Base-by-base conservation (phyloP, 495 filamentous ascomycete species). In the Penicillium nucicola region DNA sequence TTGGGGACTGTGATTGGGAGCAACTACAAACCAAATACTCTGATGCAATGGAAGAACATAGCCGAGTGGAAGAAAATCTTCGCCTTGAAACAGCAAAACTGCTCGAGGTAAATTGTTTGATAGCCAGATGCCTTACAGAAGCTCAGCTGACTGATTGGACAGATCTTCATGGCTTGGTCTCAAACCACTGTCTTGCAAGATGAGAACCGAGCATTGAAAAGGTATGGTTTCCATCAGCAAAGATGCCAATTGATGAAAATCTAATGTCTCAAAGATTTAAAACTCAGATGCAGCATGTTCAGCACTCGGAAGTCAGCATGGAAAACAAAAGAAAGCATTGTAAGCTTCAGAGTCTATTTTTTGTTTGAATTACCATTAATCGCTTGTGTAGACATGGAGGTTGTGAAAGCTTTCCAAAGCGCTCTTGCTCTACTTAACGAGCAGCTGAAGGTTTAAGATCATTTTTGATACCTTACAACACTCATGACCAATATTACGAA, bases 401-500 rank as follows among this genome's bases (percentile, higher is more conserved):
- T 93, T 34, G 87, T 93, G 9, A 79, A 82, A 56, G 89, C 89
- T 23, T 93, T 93, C 60, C 81, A 92, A 61, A 89, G 77, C 64
- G 89, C 89, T 40, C 69, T 92, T 19, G 81, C 84, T 6, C 77
- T 92, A 19, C 70, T 92, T 25, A 75, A 76, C 42, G 64, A 65
- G 18, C 65, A 68, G 28, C 31, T 68, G 17, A 67, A 56, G 41
- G 34, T 35, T 48, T 69, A 44, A 50, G 17, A 17, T 4, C 1
- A 11, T n/a, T 18, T 19, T 10, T 10, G 13, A 33, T 32, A 41
- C n/a, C n/a, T n/a, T n/a, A n/a, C 17, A 28, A 40, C 2, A 1
- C 14, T 41, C 34, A 48, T 41, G 46, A 8, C 25, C 25, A 25
- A 31, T 32, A 15, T 12, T 41, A 38, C 36, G 32, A 46, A 14